These are phyloP conservation scores for Quercus rubra DNA, from an alignment of 306 rosid genomes.

Conservation along the genomic window DNA sequence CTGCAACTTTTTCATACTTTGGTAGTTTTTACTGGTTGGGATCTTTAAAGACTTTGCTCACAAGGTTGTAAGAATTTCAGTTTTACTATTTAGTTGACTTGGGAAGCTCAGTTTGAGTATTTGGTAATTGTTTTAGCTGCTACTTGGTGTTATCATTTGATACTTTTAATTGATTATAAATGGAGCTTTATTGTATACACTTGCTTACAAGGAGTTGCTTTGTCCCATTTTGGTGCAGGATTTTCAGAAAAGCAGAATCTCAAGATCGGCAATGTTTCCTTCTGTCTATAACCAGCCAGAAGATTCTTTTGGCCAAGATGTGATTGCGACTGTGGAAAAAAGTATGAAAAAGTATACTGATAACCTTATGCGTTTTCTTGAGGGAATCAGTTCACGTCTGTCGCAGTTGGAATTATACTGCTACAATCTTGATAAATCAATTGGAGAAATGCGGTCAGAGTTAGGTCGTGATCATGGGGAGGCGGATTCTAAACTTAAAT, in stretches of 20 bases:
- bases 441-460: slow-evolving; percentile 89
- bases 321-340: slow-evolving; percentile 69
- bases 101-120: background rate
- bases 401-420: slow-evolving; percentile 88
- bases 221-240: slow-evolving; percentile 42
- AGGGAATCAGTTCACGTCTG: slow-evolving; percentile 81
- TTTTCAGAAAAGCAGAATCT: slow-evolving; percentile 52
- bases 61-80: background rate
- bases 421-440: slow-evolving; percentile 86
- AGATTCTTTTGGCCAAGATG: slow-evolving; percentile 53
- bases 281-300: slow-evolving; percentile 59
- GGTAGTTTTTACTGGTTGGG: background rate
- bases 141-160: background rate
- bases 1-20: background rate
- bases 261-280: slow-evolving; percentile 51
- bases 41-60: background rate
- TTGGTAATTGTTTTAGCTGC: background rate
- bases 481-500: slow-evolving; percentile 66
- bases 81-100: background rate
- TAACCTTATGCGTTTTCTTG: slow-evolving; percentile 78
- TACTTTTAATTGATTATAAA: background rate
- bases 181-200: background rate
- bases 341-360: slow-evolving; percentile 79
- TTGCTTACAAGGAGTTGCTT: background rate
- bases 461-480: slow-evolving; percentile 70